These are phyloP conservation scores for Mycocentrospora acerina DNA, from an alignment of 2,329 filamentous ascomycete species.

Conservation along the genomic window DNA sequence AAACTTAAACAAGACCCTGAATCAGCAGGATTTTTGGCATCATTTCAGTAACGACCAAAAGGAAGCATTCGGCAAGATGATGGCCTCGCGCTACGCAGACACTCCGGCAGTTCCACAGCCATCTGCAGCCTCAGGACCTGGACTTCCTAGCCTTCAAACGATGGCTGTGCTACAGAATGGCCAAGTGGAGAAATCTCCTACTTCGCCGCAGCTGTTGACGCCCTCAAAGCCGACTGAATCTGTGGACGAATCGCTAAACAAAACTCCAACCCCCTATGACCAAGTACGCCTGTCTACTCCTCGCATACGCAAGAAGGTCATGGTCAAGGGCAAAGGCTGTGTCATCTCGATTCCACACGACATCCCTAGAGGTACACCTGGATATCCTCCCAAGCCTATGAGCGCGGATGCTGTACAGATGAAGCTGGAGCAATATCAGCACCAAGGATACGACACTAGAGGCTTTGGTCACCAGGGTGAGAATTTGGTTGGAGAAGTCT, in stretches of 20 bases:
- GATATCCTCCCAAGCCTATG: slow-evolving; percentile 47
- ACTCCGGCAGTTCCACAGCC: slow-evolving; percentile 37
- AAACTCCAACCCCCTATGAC: slow-evolving; percentile 20
- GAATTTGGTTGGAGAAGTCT: slow-evolving; percentile 14
- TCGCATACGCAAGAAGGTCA: slow-evolving; percentile 47
- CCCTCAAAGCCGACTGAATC: slow-evolving; percentile 16
- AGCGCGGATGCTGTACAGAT: slow-evolving; percentile 56
- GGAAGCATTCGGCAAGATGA: slow-evolving; percentile 43
- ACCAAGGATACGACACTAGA: slow-evolving; percentile 67
- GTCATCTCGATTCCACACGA: slow-evolving; percentile 48
- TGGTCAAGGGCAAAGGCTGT: slow-evolving; percentile 50
- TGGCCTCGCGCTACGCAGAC: slow-evolving; percentile 44
- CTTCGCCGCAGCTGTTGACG: slow-evolving; percentile 19
- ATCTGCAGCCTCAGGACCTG: slow-evolving; percentile 27
- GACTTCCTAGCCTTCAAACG: slow-evolving; percentile 12
- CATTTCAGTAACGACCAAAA: slow-evolving; percentile 42
- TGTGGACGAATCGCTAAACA: slow-evolving; percentile 12
- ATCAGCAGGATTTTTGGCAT: slow-evolving; percentile 54
- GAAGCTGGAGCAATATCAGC: slow-evolving; percentile 67
- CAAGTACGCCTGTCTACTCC: slow-evolving; percentile 27
- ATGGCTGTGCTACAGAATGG: slow-evolving; percentile 17
- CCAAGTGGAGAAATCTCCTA: slow-evolving; percentile 21
- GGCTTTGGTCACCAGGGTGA: slow-evolving; percentile 67
- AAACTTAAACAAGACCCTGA: slow-evolving; percentile 50
- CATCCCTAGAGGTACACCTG: slow-evolving; percentile 43